Percentiles rank a stretch among this genome's conserved stretches.
Conservation (phyloP, 345 rosid genomes). For the Populus nigra region DNA sequence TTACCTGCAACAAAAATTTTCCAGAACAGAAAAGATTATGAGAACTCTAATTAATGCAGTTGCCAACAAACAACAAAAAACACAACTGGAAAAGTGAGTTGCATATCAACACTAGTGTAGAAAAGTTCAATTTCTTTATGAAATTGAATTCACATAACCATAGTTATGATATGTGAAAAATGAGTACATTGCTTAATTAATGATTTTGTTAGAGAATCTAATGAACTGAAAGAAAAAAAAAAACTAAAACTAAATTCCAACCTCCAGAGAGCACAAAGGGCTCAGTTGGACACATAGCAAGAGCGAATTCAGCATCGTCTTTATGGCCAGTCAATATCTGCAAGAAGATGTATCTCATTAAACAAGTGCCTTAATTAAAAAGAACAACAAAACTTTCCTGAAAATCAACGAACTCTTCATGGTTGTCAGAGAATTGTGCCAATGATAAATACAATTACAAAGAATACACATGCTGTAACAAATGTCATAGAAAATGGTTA, state of each 20-base stretch:
- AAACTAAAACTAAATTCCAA: slow-evolving; percentile 8
- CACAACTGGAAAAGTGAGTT: background rate
- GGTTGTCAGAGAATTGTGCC: background rate
- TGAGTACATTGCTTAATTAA: background rate
- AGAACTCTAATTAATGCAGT: background rate
- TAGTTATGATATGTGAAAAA: background rate
- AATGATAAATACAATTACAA: background rate
- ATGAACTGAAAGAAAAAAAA: background rate
- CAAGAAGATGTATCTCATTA: slow-evolving; percentile 16
- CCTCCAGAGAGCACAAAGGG: slow-evolving; percentile 72
- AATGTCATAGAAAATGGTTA: background rate
- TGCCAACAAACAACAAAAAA: background rate
- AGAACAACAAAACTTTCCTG: background rate
- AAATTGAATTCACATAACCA: background rate
- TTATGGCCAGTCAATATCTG: slow-evolving; percentile 68
- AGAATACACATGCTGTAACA: background rate
- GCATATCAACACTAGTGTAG: background rate
- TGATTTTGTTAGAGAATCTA: background rate
- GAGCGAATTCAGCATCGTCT: slow-evolving; percentile 63
- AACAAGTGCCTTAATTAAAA: slow-evolving; percentile 9
- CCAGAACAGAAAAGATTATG: slow-evolving; percentile 3
- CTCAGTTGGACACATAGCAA: slow-evolving; percentile 59
- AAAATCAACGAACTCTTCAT: slow-evolving; percentile 1
- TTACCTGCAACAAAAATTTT: slow-evolving; percentile 41
- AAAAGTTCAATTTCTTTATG: background rate